phyloP scores from a whole-genome alignment of 208 protist species.

The Crithidia thermophila region DNA sequence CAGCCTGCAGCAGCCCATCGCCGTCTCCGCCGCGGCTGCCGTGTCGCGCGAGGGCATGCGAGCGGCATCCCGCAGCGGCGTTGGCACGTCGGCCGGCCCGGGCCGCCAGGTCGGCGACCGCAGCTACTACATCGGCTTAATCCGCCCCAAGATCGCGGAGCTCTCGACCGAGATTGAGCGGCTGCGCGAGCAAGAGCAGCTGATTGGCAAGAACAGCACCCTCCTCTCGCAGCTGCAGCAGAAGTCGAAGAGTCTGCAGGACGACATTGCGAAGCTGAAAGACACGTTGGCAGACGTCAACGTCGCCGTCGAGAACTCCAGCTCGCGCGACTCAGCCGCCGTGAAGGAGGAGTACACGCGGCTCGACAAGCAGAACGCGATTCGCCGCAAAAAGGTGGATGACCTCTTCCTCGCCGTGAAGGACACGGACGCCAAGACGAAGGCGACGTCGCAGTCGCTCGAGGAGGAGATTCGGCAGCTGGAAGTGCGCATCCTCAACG shows the following conservation, averaged over 20 bases:
- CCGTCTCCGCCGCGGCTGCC: conserved; percentile 63
- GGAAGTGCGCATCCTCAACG: conserved; percentile 68
- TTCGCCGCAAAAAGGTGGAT: conserved; percentile 76
- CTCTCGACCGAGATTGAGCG: conserved; percentile 88
- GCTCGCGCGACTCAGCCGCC: conserved; percentile 60
- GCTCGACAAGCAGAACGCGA: conserved; percentile 70
- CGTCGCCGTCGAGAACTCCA: conserved; percentile 41
- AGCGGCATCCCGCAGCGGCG: conserved; percentile 67
- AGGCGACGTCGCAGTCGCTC: conserved; percentile 55
- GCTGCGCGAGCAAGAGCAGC: conserved; percentile 84
- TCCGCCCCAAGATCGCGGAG: conserved; percentile 88
- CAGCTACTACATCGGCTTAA: conserved; percentile 91
- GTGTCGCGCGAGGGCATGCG: conserved; percentile 88
- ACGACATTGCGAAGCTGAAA: conserved; percentile 84
- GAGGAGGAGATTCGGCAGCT: conserved; percentile 85
- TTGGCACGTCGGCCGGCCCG: conserved; percentile 70
- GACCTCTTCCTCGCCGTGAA: conserved; percentile 83
- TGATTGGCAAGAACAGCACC: conserved; percentile 78
- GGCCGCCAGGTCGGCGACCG: conserved; percentile 89
- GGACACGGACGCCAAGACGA: conserved; percentile 74
- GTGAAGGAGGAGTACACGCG: conserved; percentile 74
- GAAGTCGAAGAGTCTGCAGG: conserved; percentile 61
- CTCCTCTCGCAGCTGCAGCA: conserved; percentile 81
- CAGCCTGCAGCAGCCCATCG: conserved; percentile 81
- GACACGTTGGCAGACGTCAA: conserved; percentile 80